Conservation (phyloP, 257 asterid genomes). For the Gentiana dahurica region DNA sequence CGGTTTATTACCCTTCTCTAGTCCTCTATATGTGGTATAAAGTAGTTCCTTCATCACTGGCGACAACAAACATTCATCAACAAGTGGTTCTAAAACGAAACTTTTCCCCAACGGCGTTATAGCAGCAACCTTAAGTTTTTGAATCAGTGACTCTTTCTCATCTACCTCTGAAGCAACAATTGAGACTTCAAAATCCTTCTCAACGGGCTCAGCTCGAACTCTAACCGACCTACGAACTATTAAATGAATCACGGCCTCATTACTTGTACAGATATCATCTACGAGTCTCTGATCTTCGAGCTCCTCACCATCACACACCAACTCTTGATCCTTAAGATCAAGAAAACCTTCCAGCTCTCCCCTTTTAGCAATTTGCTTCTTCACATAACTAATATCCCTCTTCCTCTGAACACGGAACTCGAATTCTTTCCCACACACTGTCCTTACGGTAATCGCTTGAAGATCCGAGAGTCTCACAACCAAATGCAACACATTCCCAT, state of each 20-base stretch:
- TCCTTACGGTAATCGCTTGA: conserved; percentile 59
- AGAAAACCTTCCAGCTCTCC: conserved; percentile 21
- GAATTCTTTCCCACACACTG: conserved; percentile 63
- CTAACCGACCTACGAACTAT: conserved; percentile 54
- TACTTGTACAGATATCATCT: conserved; percentile 46
- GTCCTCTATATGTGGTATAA: conserved; percentile 38
- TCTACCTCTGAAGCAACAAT: conserved; percentile 32
- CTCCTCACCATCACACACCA: conserved; percentile 54
- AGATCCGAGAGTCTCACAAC: conserved; percentile 58
- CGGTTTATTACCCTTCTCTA: conserved; percentile 41
- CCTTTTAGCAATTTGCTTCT: conserved; percentile 50
- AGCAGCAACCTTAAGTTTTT: conserved; percentile 18
- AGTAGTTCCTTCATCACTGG: conserved; percentile 37
- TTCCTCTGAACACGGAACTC: conserved; percentile 53
- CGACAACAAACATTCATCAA: conserved; percentile 23
- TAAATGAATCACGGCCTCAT: conserved; percentile 59
- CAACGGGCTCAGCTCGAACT: conserved; percentile 35
- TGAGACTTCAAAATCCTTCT: conserved; percentile 51
- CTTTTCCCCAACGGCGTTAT: conserved; percentile 18
- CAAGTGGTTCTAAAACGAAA: conserved; percentile 36
- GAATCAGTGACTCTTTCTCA: conserved; percentile 21
- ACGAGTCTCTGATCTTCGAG: conserved; percentile 71
- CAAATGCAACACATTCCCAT: conserved; percentile 61
- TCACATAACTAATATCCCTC: conserved; percentile 59
- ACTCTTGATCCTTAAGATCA: conserved; percentile 45